Evolutionary conservation across 2,329 filamentous ascomycete species (phyloP).

Genomic region (Xylariomycetidae sp.): DNA sequence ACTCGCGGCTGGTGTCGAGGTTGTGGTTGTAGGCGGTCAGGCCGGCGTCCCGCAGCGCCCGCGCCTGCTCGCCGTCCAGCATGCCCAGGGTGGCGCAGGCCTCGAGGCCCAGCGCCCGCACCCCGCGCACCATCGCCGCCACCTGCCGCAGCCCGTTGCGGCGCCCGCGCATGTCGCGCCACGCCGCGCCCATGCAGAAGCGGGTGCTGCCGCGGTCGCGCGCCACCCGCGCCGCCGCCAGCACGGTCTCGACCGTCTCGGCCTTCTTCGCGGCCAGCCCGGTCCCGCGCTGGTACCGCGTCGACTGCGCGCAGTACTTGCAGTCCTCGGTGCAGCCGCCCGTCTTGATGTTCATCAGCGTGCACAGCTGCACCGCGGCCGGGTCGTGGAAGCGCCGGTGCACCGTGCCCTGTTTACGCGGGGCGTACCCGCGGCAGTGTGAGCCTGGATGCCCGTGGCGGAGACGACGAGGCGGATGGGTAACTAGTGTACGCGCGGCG

Average conservation of each 20-base stretch:
- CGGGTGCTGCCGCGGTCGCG: constrained; percentile 80
- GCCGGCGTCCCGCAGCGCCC: constrained; percentile 75
- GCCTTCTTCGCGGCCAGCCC: constrained; percentile 76
- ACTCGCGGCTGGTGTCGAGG: constrained; percentile 82
- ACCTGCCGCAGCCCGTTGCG: constrained; percentile 80
- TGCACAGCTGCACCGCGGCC: constrained; percentile 82
- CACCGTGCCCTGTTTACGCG: constrained; percentile 53
- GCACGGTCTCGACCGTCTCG: constrained; percentile 72
- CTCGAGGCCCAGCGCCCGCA: constrained; percentile 79
- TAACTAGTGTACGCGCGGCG: too few species aligned
- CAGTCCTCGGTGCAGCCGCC: constrained; percentile 90
- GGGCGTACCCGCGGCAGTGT: constrained; percentile 7
- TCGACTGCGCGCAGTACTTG: constrained; percentile 87
- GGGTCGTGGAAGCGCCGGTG: constrained; percentile 85
- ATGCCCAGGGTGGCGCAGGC: constrained; percentile 90
- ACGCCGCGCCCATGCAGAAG: constrained; percentile 94
- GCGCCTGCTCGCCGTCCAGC: constrained; percentile 77
- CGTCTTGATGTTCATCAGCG: constrained; percentile 94
- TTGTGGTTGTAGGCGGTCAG: constrained; percentile 95
- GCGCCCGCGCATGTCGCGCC: constrained; percentile 88
- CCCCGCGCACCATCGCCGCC: constrained; percentile 77
- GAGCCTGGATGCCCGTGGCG: constrained; percentile 2
- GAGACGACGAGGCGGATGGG: too few species aligned
- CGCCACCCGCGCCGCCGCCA: constrained; percentile 69
- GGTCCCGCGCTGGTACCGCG: constrained; percentile 68